phyloP scores from a whole-genome alignment of 441 rosid species.

The California macrophylla region DNA sequence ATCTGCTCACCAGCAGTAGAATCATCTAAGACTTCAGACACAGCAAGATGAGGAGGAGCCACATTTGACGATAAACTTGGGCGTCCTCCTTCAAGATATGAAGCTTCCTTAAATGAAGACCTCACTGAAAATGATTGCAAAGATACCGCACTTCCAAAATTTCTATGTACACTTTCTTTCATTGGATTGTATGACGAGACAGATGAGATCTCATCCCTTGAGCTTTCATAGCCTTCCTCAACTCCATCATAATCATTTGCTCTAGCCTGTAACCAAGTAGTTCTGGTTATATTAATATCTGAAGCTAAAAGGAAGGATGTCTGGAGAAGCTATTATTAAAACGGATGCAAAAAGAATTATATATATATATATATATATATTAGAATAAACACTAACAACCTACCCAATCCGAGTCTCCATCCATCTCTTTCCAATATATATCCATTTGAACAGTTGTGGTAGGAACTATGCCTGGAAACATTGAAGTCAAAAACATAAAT shows the following conservation, averaged over 20 bases:
- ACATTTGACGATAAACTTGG: constrained; percentile 53
- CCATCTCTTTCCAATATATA: constrained; percentile 79
- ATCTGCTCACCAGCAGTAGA: constrained; percentile 38
- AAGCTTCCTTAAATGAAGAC: constrained; percentile 53
- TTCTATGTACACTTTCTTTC: constrained; percentile 49
- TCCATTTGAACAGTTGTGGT: constrained; percentile 52
- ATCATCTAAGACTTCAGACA: constrained; percentile 59
- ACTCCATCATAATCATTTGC: constrained; percentile 65
- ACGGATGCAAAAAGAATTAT: background rate
- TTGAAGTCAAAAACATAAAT: constrained; percentile 14
- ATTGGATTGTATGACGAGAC: constrained; percentile 62
- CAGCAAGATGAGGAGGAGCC: constrained; percentile 50
- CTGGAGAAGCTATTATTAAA: constrained; percentile 1
- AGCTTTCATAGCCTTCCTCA: constrained; percentile 88
- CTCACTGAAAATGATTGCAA: constrained; percentile 57
- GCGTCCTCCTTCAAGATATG: constrained; percentile 43
- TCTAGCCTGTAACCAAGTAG: constrained; percentile 40
- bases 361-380: background rate
- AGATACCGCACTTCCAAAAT: constrained; percentile 73
- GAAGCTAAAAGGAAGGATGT: background rate
- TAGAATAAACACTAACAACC: constrained; percentile 23
- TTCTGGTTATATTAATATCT: constrained; percentile 1
- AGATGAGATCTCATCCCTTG: constrained; percentile 80
- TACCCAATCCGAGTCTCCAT: constrained; percentile 98
- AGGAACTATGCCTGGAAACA: constrained; percentile 70